A percentile compares a stretch with the other conserved stretches of the same genome.
These are phyloP conservation scores for Claviceps purpurea DNA, from an alignment of 2,329 filamentous ascomycete genomes.

Conservation along the genomic window DNA sequence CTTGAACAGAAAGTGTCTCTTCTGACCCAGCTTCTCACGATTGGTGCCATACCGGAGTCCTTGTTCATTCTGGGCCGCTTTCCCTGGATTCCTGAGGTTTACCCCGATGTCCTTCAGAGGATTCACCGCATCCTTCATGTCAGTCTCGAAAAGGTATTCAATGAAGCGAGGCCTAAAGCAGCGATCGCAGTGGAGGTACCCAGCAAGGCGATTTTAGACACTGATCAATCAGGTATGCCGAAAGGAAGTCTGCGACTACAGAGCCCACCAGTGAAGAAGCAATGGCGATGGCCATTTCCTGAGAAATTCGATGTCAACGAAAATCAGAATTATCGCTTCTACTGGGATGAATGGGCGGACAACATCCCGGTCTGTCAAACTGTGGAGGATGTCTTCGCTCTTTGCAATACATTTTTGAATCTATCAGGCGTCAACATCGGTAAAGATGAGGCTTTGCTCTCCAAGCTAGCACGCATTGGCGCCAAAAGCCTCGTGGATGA, in stretches of 20 bases:
- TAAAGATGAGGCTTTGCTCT: slow-evolving; percentile 61
- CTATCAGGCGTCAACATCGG: slow-evolving; percentile 82
- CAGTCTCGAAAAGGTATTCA: slow-evolving; percentile 61
- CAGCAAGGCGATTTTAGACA: slow-evolving; percentile 31
- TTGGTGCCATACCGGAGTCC: slow-evolving; percentile 85
- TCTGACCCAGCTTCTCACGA: slow-evolving; percentile 72
- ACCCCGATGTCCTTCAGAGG: slow-evolving; percentile 64
- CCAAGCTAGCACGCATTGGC: slow-evolving; percentile 78
- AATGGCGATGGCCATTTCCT: slow-evolving; percentile 70
- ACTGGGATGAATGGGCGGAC: slow-evolving; percentile 95
- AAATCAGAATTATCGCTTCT: slow-evolving; percentile 75
- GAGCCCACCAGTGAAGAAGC: slow-evolving; percentile 48
- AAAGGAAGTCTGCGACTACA: slow-evolving; percentile 56
- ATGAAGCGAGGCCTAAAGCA: slow-evolving; percentile 28
- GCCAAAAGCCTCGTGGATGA: slow-evolving; percentile 61
- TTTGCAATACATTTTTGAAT: slow-evolving; percentile 75
- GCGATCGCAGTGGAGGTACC: slow-evolving; percentile 20
- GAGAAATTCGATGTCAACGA: slow-evolving; percentile 66
- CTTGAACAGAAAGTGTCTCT: slow-evolving; percentile 79
- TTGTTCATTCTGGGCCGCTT: slow-evolving; percentile 86
- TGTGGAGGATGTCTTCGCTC: slow-evolving; percentile 78
- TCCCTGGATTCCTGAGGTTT: slow-evolving; percentile 80
- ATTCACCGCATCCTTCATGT: slow-evolving; percentile 78
- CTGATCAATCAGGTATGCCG: slow-evolving; percentile 52
- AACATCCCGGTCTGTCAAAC: slow-evolving; percentile 84